Percentiles rank a stretch among this genome's conserved stretches.
Evolutionary conservation across 345 rosid species (phyloP).

Genomic region (Erysimum cheiranthoides): DNA sequence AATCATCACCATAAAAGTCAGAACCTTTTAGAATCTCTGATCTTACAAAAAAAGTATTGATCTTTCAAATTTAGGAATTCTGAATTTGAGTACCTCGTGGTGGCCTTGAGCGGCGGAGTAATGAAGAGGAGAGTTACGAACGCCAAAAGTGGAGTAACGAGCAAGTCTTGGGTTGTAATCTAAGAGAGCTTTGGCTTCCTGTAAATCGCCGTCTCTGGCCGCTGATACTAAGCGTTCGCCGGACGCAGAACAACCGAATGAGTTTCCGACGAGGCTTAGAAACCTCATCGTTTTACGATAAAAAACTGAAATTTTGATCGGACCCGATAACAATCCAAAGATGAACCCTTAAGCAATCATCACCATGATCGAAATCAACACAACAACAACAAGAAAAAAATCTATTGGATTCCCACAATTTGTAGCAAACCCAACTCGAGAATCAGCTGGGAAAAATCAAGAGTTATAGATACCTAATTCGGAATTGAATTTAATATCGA

Average conservation of each 20-base stretch:
- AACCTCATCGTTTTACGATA: slow-evolving; percentile 62
- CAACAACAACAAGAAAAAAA: neutral
- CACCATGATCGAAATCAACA: neutral
- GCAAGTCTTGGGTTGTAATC: slow-evolving; percentile 95
- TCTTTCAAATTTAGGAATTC: neutral
- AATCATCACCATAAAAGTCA: slow-evolving; percentile 19
- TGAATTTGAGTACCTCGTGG: slow-evolving; percentile 69
- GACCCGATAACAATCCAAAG: neutral
- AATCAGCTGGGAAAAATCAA: slow-evolving; percentile 21
- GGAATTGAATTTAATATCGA: slow-evolving; percentile 25
- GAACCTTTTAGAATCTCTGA: neutral
- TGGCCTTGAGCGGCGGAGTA: slow-evolving; percentile 99
- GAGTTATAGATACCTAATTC: neutral
- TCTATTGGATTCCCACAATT: slow-evolving; percentile 9
- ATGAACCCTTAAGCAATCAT: slow-evolving; percentile 13
- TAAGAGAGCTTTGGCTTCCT: slow-evolving; percentile 91
- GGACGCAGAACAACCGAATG: slow-evolving; percentile 98
- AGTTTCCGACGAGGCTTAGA: slow-evolving; percentile 85
- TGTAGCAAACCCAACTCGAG: slow-evolving; percentile 21
- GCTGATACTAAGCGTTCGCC: slow-evolving; percentile 98
- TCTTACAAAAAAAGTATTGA: neutral
- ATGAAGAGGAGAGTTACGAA: slow-evolving; percentile 93
- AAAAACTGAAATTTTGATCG: slow-evolving; percentile 30
- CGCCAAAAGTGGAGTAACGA: slow-evolving; percentile 93
- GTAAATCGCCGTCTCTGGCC: slow-evolving; percentile 97